Percentiles rank a stretch among this genome's conserved stretches.
Evolutionary conservation across 2,329 filamentous ascomycete species (phyloP).

Genomic region (Saccharata proteae): DNA sequence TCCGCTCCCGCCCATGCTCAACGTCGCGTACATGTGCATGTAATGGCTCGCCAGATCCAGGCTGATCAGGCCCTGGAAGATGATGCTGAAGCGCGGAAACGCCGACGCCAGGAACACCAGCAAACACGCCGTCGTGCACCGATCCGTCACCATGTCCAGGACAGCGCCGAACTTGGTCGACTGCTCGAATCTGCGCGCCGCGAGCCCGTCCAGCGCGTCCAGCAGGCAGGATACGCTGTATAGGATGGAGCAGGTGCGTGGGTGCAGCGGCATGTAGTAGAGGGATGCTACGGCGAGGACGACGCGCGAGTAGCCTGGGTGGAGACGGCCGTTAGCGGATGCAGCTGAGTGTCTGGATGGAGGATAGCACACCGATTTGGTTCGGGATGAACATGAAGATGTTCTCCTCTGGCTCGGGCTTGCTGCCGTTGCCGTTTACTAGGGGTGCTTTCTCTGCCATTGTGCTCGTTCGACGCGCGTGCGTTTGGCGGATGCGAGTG

Average conservation of each 20-base stretch:
- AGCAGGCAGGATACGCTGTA: constrained; percentile 93
- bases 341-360: neutral
- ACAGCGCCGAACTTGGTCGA: constrained; percentile 93
- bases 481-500: neutral
- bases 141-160: constrained; percentile 97
- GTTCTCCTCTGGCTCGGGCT: constrained; percentile 32
- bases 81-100: constrained; percentile 83
- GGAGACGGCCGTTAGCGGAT: neutral
- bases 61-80: constrained; percentile 89
- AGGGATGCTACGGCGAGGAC: constrained; percentile 69
- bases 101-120: constrained; percentile 90
- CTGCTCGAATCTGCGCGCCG: constrained; percentile 78
- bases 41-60: constrained; percentile 94
- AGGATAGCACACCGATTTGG: constrained; percentile 32
- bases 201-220: constrained; percentile 87
- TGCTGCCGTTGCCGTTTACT: constrained; percentile 8
- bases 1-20: constrained; percentile 71
- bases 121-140: constrained; percentile 89
- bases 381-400: constrained; percentile 43
- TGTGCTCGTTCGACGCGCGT: neutral
- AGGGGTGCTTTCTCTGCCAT: constrained; percentile 5
- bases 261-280: constrained; percentile 98
- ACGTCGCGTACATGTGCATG: constrained; percentile 96
- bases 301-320: constrained; percentile 37
- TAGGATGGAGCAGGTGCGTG: constrained; percentile 81